Conservation (phyloP, 2,329 filamentous ascomycete species). For the Scleromitrula shiraiana region DNA sequence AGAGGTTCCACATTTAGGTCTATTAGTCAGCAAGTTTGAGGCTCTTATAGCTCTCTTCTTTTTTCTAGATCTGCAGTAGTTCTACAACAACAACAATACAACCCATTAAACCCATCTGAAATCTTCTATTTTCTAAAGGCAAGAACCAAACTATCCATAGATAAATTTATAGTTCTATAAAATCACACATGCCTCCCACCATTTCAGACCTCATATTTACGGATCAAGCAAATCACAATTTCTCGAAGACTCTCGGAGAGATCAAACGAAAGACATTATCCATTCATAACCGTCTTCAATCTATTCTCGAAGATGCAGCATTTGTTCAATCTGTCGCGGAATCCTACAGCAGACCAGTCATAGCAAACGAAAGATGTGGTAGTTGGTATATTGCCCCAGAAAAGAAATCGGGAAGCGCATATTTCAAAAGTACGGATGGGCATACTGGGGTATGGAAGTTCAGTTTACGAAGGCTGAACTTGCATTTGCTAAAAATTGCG, state of each 20-base stretch:
- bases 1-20: no score
- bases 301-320: constrained; percentile 65
- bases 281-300: constrained; percentile 72
- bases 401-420: constrained; percentile 64
- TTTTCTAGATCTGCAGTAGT: neutral
- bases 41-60: no score
- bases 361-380: constrained; percentile 92
- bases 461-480: constrained; percentile 73
- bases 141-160: no score
- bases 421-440: constrained; percentile 98
- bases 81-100: neutral
- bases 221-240: constrained; percentile 49
- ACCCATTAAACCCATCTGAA: no score
- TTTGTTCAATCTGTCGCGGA: constrained; percentile 61
- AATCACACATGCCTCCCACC: constrained; percentile 32
- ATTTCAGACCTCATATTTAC: constrained; percentile 38
- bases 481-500: constrained; percentile 68
- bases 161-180: neutral
- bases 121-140: no score
- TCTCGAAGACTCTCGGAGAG: constrained; percentile 61
- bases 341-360: constrained; percentile 54
- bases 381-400: constrained; percentile 80
- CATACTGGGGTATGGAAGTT: constrained; percentile 89
- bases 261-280: constrained; percentile 71
- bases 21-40: no score